Evolutionary conservation across 73 alveolate species (phyloP).

Genomic region (Stentor roeselii): DNA sequence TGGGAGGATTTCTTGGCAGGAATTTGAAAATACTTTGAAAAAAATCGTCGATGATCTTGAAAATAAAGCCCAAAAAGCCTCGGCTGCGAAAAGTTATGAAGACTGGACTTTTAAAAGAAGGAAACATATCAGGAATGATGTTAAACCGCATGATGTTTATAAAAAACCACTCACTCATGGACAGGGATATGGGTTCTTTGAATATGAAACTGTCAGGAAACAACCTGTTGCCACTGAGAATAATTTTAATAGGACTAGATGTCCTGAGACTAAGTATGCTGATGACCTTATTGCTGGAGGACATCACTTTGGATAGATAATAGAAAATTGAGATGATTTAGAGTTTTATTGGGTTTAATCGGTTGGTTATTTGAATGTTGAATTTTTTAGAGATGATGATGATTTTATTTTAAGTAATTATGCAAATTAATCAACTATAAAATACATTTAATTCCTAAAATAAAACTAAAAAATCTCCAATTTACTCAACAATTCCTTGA

Average conservation of each 20-base stretch:
- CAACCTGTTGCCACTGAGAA: constrained; percentile 39
- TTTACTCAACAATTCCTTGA: background rate
- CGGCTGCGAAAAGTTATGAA: constrained; percentile 42
- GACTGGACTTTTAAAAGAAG: constrained; percentile 50
- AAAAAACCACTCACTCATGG: constrained; percentile 62
- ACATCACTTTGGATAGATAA: constrained; percentile 50
- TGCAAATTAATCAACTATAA: too few relatives aligned
- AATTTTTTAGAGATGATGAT: too few relatives aligned
- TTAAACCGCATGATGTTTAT: constrained; percentile 55
- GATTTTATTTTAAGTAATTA: too few relatives aligned
- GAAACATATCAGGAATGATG: constrained; percentile 59
- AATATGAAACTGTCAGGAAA: constrained; percentile 40
- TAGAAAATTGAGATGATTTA: too few relatives aligned
- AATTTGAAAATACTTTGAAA: constrained; percentile 49
- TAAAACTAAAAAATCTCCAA: background rate
- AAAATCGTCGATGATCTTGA: constrained; percentile 52
- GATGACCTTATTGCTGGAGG: constrained; percentile 69
- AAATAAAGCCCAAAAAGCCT: constrained; percentile 58
- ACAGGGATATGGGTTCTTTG: constrained; percentile 57
- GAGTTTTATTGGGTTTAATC: too few relatives aligned
- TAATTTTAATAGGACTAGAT: constrained; percentile 36
- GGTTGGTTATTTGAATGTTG: too few relatives aligned
- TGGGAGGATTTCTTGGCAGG: constrained; percentile 72
- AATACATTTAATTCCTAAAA: too few relatives aligned
- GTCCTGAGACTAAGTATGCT: constrained; percentile 71